Evolutionary conservation across 306 rosid species (phyloP).

Genomic region (Erythrophleum fordii): DNA sequence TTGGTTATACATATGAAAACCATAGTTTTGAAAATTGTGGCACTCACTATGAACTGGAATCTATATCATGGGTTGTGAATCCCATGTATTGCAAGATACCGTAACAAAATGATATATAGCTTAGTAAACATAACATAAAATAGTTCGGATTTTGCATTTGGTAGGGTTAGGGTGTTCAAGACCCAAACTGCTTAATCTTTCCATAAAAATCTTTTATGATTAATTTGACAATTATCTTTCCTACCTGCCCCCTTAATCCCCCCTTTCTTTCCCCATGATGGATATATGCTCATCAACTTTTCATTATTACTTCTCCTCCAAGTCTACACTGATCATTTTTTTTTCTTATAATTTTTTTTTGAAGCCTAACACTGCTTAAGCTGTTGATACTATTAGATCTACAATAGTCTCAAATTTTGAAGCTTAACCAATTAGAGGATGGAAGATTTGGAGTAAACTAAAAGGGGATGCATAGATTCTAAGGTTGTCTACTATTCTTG

Average conservation of each 20-base stretch:
- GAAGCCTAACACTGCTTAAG: neutral
- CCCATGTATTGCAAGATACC: neutral
- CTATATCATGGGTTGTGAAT: neutral
- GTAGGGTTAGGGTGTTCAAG: too few species aligned
- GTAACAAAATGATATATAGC: neutral
- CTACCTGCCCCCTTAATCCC: too few species aligned
- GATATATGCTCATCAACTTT: neutral
- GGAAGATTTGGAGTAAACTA: neutral
- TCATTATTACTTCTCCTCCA: neutral
- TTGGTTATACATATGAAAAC: neutral
- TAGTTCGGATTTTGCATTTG: too few species aligned
- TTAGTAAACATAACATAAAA: too few species aligned
- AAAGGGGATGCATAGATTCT: neutral
- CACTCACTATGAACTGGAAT: neutral
- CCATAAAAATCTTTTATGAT: too few species aligned
- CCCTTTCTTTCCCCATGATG: neutral
- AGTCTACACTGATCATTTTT: neutral
- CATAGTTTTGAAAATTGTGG: neutral
- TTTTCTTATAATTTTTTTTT: neutral
- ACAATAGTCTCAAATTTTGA: neutral
- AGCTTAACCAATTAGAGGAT: neutral
- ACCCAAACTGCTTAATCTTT: too few species aligned
- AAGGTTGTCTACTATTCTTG: neutral
- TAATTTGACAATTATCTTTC: neutral
- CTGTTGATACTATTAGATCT: neutral